Evolutionary conservation across 371 early-diverging fungal species (phyloP), one percentile per base, ranked within the genome.

Genomic region (Mucor indicus): DNA sequence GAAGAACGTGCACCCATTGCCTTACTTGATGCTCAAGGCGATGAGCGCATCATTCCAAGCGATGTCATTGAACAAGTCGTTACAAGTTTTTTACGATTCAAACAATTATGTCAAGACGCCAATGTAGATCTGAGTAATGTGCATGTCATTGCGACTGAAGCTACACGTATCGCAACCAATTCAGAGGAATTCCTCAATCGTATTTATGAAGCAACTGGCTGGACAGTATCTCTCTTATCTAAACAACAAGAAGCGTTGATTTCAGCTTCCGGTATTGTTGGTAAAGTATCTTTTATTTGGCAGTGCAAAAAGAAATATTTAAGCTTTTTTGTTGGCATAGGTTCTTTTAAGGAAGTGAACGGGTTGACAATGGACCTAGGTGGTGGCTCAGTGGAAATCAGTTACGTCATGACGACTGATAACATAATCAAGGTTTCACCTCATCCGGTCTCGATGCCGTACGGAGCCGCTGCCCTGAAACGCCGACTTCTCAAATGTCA

Each of bases 1-100:
- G 84, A 84, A 58, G 84, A 84, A 50, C 64, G 84, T 21, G 82
- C 81, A 1, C 68, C 82, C 27, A 84, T 84, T 42, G 75, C 82
- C 0, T 50, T 84, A 13, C 64, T 80, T 13, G 81, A 79, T 1
- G 80, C 80, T 3, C 82, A 78, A 58, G 71, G 65, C 11, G 72
- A 63, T 21, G 65, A 62, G 39, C 60, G 58, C 15, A 21, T 59
- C 33, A 79, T 83, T 44, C 79, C 79, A 12, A 57, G 64, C 12
- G 72, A 75, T 4, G 71, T 71, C 7, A 79, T 83, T 1, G 66
- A 69, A 11, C 66, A 77, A 44, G 80, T 79, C 9, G 67, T 80
- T 24, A 62, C 63, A 7, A 77, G 72, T 31, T 83, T 83, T 52
- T 50, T 69, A 19, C 62, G 82, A 19, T 84, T 81, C 68, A 70